These are phyloP conservation scores for Barnettozyma botsteinii DNA, from an alignment of 805 yeast genomes.

Conservation along the genomic window DNA sequence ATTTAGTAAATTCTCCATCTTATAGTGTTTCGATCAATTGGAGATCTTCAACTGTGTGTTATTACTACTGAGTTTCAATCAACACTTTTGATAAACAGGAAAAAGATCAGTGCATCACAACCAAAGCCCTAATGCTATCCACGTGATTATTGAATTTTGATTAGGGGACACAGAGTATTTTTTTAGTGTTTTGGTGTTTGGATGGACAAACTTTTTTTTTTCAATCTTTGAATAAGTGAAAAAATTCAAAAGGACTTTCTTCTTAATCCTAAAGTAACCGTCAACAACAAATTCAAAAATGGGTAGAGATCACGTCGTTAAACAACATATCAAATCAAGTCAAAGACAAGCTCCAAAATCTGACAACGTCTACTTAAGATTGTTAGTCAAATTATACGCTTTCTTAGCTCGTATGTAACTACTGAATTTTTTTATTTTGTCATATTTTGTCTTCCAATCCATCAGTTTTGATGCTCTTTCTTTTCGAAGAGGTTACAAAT, in stretches of 20 bases:
- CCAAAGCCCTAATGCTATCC: no score
- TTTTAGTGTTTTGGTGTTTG: constrained; percentile 1
- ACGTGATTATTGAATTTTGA: no score
- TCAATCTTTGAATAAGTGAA: not conserved
- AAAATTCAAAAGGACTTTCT: not conserved
- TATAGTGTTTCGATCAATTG: not conserved
- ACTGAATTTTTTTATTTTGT: not conserved
- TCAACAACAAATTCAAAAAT: constrained; percentile 36
- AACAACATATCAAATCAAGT: constrained; percentile 93
- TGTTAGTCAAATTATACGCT: constrained; percentile 96
- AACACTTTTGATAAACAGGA: no score
- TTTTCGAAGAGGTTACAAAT: constrained; percentile 3
- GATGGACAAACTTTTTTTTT: not conserved
- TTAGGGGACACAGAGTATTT: no score
- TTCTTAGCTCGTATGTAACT: constrained; percentile 96
- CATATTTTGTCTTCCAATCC: constrained; percentile 9
- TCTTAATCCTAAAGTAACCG: not conserved
- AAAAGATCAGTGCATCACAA: not conserved
- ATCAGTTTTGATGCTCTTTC: constrained; percentile 3
- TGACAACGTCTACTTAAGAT: constrained; percentile 96
- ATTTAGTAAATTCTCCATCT: constrained; percentile 22
- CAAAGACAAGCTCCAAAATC: constrained; percentile 99
- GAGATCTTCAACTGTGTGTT: no score
- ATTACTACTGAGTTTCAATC: no score
- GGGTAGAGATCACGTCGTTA: constrained; percentile 97